Evolutionary conservation across 192 early-diverging fungal genomes (phyloP), one percentile per base, ranked within the genome.

Genomic region (Radiomyces spectabilis): DNA sequence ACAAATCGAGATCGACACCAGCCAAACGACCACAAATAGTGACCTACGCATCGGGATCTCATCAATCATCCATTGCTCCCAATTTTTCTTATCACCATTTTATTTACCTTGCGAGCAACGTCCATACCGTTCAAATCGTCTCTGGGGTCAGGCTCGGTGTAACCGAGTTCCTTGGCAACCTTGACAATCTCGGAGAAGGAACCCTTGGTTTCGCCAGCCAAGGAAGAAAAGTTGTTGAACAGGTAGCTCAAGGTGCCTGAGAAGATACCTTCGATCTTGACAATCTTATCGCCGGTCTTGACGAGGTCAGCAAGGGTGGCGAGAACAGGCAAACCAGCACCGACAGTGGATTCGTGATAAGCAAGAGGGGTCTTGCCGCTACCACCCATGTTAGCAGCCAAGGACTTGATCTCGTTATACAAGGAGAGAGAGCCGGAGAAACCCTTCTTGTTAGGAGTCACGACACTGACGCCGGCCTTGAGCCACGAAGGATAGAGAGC

Each of bases 81-180:
- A 26, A 35, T 35, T 8, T 35, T 35, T 8, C 13, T 8, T 13
- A 13, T 35, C 33, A 35, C 6, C 40, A 24, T 18, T 55, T 16
- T 22, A 22, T 24, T 54, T 67, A 91, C 89, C 74, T 99, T 99
- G 50, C 95, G 89, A n/a, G 93, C 95, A 24, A 99, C 94, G 62
- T 99, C 97, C 89, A 99, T 86, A 26, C 95, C 97, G 59, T 99
- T 99, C 53, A 99, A 79, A 57, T 99, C 96, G 62, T 99, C 96
- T 38, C 96, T 78, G 24, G 96, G 96, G 66, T 99, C 96, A 26
- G 96, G 96, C 59, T 99, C 96, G 13, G 96, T 99, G 70, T 94
- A 99, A 3, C 96, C 96, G 33, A 85, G 78, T 24, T 85, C 84
- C 71, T 93, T 97, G 49, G 94, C 96, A 22, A 85, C 85, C 51